Evolutionary conservation across 2,329 filamentous ascomycete species (phyloP).

Genomic region (Tympanopsis confertula): DNA sequence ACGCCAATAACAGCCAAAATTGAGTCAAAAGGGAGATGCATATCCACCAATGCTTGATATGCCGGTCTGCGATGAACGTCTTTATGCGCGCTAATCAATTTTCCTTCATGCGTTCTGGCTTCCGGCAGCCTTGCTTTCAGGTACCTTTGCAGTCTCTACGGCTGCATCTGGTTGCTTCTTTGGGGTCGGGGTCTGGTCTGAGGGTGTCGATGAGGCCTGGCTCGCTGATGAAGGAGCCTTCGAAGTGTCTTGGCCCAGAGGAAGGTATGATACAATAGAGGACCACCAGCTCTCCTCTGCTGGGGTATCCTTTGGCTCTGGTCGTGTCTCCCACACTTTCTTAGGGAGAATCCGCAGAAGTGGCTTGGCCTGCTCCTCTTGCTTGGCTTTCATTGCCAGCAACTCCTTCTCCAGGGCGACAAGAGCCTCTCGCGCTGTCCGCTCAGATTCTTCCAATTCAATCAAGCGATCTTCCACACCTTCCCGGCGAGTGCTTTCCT

Average conservation of each 20-base stretch:
- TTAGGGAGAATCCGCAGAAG: constrained; percentile 22
- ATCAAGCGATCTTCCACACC: constrained; percentile 47
- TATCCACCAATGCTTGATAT: no score
- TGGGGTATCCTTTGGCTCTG: constrained; percentile 7
- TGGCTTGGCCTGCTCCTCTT: constrained; percentile 14
- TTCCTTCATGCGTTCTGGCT: no score
- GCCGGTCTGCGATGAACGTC: no score
- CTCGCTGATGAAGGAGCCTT: no score
- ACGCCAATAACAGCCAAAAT: no score
- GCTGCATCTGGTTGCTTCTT: no score
- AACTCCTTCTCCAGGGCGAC: constrained; percentile 31
- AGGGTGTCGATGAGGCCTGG: no score
- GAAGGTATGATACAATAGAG: constrained; percentile 17
- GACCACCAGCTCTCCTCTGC: constrained; percentile 15
- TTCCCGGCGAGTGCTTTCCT: constrained; percentile 45
- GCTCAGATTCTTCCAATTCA: constrained; percentile 39
- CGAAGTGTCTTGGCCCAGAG: constrained; percentile 4
- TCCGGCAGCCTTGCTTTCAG: no score
- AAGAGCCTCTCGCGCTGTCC: constrained; percentile 22
- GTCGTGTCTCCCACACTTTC: constrained; percentile 21
- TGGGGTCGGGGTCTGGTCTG: no score
- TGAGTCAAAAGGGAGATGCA: no score
- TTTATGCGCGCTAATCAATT: no score
- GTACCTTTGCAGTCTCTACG: no score
- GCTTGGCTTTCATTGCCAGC: constrained; percentile 22